These are phyloP conservation scores for Diaporthe batatas DNA, from an alignment of 2,329 filamentous ascomycete species.

Conservation along the genomic window DNA sequence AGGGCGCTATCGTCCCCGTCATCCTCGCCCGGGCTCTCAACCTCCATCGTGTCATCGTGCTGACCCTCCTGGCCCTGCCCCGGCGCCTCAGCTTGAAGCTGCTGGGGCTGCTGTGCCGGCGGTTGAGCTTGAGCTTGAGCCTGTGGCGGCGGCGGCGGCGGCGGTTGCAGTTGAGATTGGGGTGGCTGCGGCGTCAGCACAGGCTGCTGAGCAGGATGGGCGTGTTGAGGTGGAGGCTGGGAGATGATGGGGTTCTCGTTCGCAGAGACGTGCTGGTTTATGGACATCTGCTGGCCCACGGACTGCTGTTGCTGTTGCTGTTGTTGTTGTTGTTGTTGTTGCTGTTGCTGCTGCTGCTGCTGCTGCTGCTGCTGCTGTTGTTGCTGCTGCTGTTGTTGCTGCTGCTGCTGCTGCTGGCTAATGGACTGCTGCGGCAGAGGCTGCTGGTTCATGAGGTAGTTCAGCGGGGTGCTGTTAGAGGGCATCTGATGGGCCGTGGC, in stretches of 20 bases:
- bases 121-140: slow-evolving; percentile 33
- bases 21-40: slow-evolving; percentile 63
- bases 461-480: slow-evolving; percentile 50
- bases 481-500: slow-evolving; percentile 61
- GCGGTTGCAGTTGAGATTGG: slow-evolving; percentile 42
- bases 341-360: slow-evolving; percentile 46
- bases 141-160: slow-evolving; percentile 44
- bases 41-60: slow-evolving; percentile 65
- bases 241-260: slow-evolving; percentile 58
- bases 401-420: slow-evolving; percentile 52
- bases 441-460: slow-evolving; percentile 47
- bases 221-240: slow-evolving; percentile 52
- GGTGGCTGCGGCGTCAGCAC: slow-evolving; percentile 43
- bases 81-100: slow-evolving; percentile 47
- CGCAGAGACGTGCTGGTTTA: slow-evolving; percentile 57
- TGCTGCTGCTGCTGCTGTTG: too few species aligned
- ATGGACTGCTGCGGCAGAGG: slow-evolving; percentile 43
- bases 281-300: slow-evolving; percentile 50
- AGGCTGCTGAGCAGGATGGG: slow-evolving; percentile 43
- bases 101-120: slow-evolving; percentile 46
- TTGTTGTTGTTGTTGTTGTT: slow-evolving; percentile 52
- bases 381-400: slow-evolving; percentile 50
- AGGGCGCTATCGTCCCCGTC: slow-evolving; percentile 60
- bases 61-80: slow-evolving; percentile 55
- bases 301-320: slow-evolving; percentile 54